Evolutionary conservation across 129 eudicot species (phyloP), one percentile per base, ranked within the genome.

Genomic region (Escallonia rubra): DNA sequence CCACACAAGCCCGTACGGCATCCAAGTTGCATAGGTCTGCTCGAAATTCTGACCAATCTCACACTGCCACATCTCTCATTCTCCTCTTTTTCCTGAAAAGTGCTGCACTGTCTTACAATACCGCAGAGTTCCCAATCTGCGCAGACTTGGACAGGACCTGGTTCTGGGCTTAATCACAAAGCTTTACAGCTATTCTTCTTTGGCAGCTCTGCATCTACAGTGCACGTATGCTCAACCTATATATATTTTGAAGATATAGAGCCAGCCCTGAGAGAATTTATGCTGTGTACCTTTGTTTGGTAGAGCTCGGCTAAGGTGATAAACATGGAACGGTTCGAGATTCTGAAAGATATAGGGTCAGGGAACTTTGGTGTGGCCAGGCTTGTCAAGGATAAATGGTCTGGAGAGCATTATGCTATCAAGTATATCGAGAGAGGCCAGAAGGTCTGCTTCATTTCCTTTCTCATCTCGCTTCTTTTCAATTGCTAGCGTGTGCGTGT

Each of bases 331-430:
- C 76, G 90, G 59, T 89, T 82, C 44, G 93, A 89, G 68, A 71
- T 76, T 50, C 40, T 85, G 66, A 89, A 83, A 65, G 85, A 82
- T 48, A 68, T 85, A 16, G 90, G 90, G 41, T 85, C 90, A 41
- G 90, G 90, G 60, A 85, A 85, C 57, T 85, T 76, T 79, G 95
- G 95, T 12, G 95, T 87, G 6, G 95, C 95, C 45, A 87, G 85
- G 84, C 92, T 89, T 73, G 92, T 78, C 39, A 85, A 55, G 67
- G 93, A 89, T 65, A 89, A 65, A 64, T 74, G 67, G 74, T 83
- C 81, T 42, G 89, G 87, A 72, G 86, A 86, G 47, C 90, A 85
- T 73, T 81, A 61, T 73, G 96, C 96, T 12, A 78, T 89, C 68
- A 89, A 89, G 78, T 83, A 78, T 68, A 89, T 89, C 59, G 87